Evolutionary conservation across 1,284 basidiomycete species (phyloP), one percentile per base, ranked within the genome.

Genomic region (Dichomitus squalens): DNA sequence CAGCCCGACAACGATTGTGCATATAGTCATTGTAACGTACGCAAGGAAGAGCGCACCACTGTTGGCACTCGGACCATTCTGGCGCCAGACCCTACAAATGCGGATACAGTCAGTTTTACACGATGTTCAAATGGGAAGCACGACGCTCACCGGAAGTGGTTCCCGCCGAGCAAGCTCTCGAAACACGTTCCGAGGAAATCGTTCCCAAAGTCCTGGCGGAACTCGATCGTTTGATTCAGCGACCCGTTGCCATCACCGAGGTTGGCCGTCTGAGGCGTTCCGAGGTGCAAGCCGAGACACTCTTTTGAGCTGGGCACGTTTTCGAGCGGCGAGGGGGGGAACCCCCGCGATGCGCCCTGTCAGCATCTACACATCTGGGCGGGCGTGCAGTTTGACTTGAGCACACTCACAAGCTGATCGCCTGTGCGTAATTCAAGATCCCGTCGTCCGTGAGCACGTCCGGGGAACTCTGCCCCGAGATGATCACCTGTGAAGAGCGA

Each of bases 21-120:
- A n/a, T 36, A 12, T 7, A 12, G n/a, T 12, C n/a, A 8, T 18
- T 36, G 46, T 52, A 9, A 72, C 82, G 64, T 69, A 86, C 83
- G 86, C 86, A 35, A 87, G 72, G 68, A 88, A 90, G 79, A 87
- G 83, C 14, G 86, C 84, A 0, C 81, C 81, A 18, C 76, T 83
- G 56, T 83, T 65, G 2, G 80, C 84, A 9, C 33, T 59, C 2
- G 84, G 77, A 1, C 87, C 87, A 52, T 88, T 85, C 72, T 90
- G 88, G 60, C 82, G 83, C 83, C 85, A 90, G 12, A 84, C 80
- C 47, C 87, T 81, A 66, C 83, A 23, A 40, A 18, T 18, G 12
- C 5, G 18, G 4, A 14, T 46, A 31, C 6, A n/a, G 4, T 46
- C 16, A 46, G 33, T 2, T 27, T 16, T 31, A 39, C 20, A n/a